Conservation (phyloP, 805 yeast genomes). For the Cyberlindnera saturnus region DNA sequence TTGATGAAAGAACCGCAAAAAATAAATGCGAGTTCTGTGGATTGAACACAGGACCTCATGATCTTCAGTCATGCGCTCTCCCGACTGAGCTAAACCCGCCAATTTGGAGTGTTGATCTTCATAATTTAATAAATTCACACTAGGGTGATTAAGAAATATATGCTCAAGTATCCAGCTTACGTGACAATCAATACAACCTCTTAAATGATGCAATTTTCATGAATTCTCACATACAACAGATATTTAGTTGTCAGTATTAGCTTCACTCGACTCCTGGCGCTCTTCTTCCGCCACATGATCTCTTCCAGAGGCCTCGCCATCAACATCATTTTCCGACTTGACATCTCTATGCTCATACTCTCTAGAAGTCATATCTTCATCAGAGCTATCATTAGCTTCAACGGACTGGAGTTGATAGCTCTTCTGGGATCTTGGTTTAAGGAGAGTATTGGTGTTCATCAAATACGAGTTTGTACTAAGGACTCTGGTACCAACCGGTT, state of each 20-base stretch:
- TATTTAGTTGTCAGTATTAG: no score
- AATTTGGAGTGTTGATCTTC: background rate
- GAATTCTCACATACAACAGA: no score
- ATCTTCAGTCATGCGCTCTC: conserved; percentile 36
- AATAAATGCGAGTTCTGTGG: conserved; percentile 56
- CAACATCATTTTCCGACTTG: background rate
- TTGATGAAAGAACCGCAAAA: background rate
- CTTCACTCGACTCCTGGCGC: no score
- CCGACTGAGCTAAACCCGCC: conserved; percentile 29
- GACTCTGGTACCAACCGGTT: conserved; percentile 9
- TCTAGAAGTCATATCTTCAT: background rate
- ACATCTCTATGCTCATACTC: no score
- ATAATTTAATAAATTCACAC: no score
- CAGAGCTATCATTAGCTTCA: background rate
- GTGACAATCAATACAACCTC: no score
- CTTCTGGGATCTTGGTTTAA: background rate
- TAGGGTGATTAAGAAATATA: no score
- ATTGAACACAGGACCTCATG: conserved; percentile 83
- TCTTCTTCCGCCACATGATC: no score
- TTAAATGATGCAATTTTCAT: no score
- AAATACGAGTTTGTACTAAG: conserved; percentile 25
- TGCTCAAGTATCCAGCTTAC: no score
- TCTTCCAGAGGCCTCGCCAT: background rate
- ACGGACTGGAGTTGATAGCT: background rate
- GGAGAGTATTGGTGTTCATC: conserved; percentile 3